phyloP scores from a whole-genome alignment of 176 grass and related monocot species.

The Themeda triandra region DNA sequence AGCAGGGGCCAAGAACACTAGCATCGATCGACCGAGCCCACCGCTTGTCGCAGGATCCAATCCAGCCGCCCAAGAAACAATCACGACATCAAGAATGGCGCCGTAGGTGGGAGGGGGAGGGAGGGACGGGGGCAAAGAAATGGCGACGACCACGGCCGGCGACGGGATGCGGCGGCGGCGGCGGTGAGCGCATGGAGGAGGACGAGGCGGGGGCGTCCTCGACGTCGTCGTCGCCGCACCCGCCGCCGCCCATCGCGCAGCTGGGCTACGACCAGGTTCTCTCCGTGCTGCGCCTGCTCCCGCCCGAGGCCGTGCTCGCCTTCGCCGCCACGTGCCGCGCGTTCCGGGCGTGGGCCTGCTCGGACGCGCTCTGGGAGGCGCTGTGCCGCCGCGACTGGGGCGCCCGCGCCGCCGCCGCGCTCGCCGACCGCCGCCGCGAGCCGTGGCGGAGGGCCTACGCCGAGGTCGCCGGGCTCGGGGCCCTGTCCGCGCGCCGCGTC shows the following conservation, averaged over 20 bases:
- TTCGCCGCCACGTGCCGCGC: slow-evolving; percentile 73
- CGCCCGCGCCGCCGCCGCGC: slow-evolving; percentile 20
- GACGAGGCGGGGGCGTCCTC: slow-evolving; percentile 10
- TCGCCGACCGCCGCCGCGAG: slow-evolving; percentile 39
- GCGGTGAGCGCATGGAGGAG: slow-evolving; percentile 39
- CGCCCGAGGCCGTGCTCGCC: slow-evolving; percentile 63
- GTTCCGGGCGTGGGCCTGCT: slow-evolving; percentile 55
- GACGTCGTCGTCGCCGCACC: background rate
- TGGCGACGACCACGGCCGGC: background rate
- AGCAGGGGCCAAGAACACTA: background rate
- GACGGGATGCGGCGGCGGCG: background rate
- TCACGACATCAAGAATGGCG: slow-evolving; percentile 5
- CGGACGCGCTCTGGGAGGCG: slow-evolving; percentile 84
- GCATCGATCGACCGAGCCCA: slow-evolving; percentile 1
- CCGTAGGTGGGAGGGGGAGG: background rate
- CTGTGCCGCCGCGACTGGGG: slow-evolving; percentile 84
- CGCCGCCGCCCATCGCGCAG: slow-evolving; percentile 30
- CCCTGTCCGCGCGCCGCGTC: slow-evolving; percentile 51
- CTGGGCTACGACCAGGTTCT: slow-evolving; percentile 67
- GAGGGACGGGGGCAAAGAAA: background rate
- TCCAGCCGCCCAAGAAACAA: slow-evolving; percentile 11
- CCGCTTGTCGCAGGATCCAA: background rate
- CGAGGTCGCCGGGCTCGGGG: slow-evolving; percentile 44
- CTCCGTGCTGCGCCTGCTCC: slow-evolving; percentile 74
- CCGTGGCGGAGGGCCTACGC: slow-evolving; percentile 69